Conservation (phyloP, 2,329 filamentous ascomycete genomes). For the Fusarium hainanense region DNA sequence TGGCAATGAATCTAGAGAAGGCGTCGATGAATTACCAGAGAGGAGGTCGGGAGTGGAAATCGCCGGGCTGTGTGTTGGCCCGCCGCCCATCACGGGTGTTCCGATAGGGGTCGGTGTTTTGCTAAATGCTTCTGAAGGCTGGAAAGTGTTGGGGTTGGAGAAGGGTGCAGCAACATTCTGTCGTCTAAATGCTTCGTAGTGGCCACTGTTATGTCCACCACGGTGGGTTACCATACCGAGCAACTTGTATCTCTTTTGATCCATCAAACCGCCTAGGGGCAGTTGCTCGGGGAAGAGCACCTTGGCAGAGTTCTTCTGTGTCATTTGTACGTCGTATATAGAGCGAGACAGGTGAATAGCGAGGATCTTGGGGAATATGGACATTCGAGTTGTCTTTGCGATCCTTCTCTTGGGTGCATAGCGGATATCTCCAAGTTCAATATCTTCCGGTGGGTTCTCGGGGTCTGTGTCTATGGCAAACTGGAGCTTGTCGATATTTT, state of each 20-base stretch:
- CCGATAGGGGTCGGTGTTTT: conserved; percentile 65
- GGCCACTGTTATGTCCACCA: conserved; percentile 93
- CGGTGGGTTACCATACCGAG: conserved; percentile 93
- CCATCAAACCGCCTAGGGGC: conserved; percentile 80
- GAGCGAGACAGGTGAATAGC: conserved; percentile 93
- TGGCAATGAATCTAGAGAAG: conserved; percentile 52
- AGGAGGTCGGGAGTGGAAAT: conserved; percentile 61
- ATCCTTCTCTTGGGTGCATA: conserved; percentile 85
- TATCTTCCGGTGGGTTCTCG: conserved; percentile 77
- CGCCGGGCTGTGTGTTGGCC: conserved; percentile 55
- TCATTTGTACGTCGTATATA: conserved; percentile 83
- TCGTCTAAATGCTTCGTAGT: conserved; percentile 95
- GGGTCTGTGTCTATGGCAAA: conserved; percentile 81
- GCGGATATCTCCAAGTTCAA: conserved; percentile 79
- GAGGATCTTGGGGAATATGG: conserved; percentile 87
- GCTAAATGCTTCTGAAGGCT: conserved; percentile 79
- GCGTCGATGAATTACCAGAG: conserved; percentile 53
- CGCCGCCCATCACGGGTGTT: conserved; percentile 59
- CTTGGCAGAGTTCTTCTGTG: conserved; percentile 94
- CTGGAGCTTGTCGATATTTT: conserved; percentile 73
- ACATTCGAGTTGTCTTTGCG: conserved; percentile 87
- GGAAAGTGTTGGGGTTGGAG: conserved; percentile 84
- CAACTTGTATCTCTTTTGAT: conserved; percentile 83
- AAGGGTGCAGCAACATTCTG: conserved; percentile 84
- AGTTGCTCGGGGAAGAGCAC: conserved; percentile 91